These are phyloP conservation scores for Verticillium nubilum DNA, from an alignment of 2,329 filamentous ascomycete species.

Conservation along the genomic window DNA sequence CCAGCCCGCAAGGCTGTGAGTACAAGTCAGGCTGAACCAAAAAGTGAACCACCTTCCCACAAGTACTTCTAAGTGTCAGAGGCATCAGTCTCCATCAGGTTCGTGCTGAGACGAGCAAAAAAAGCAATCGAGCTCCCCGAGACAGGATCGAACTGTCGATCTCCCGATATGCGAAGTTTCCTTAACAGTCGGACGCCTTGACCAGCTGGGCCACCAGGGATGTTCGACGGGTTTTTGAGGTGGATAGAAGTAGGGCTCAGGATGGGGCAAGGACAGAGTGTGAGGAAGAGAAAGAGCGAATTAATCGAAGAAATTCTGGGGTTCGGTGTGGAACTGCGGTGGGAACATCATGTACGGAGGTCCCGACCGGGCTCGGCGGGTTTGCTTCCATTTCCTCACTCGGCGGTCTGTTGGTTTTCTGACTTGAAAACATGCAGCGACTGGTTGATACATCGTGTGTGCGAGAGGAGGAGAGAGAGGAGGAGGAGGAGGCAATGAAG, in stretches of 20 bases:
- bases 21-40: too few species aligned
- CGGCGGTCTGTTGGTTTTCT: constrained; percentile 7
- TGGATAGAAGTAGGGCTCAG: background rate
- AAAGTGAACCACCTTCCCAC: too few species aligned
- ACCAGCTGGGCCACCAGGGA: background rate
- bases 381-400: background rate
- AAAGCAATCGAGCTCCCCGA: background rate
- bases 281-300: background rate
- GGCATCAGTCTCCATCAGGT: too few species aligned
- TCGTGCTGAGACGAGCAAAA: too few species aligned
- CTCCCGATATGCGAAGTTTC: background rate
- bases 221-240: background rate
- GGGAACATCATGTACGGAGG: too few species aligned
- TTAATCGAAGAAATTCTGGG: background rate
- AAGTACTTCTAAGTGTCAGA: too few species aligned
- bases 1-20: too few species aligned
- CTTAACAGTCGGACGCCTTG: background rate
- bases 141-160: background rate
- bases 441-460: too few species aligned
- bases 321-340: background rate
- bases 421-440: too few species aligned
- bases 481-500: too few species aligned
- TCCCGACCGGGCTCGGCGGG: constrained; percentile 11
- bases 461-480: too few species aligned
- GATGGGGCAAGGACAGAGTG: background rate